These are phyloP conservation scores for Brettanomyces nanus DNA, from an alignment of 805 yeast genomes.

Conservation along the genomic window DNA sequence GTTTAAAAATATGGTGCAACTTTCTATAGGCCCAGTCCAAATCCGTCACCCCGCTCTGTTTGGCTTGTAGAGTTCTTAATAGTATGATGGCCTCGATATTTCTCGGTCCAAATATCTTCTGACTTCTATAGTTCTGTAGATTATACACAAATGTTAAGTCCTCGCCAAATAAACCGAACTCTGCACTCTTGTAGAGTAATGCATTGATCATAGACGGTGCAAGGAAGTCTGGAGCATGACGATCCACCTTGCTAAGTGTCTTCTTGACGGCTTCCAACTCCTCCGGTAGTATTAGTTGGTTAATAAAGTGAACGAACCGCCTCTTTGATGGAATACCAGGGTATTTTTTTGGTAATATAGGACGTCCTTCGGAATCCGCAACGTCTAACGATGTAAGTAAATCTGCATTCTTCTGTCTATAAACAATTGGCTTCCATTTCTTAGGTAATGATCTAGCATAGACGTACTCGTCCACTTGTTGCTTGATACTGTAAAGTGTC, in stretches of 20 bases:
- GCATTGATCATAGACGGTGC: constrained; percentile 17
- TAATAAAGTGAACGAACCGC: constrained; percentile 19
- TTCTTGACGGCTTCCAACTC: constrained; percentile 16
- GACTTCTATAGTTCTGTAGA: constrained; percentile 10
- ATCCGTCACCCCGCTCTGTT: constrained; percentile 5
- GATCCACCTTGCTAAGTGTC: constrained; percentile 12
- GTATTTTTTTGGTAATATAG: constrained; percentile 17
- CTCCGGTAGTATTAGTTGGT: constrained; percentile 14
- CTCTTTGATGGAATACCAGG: constrained; percentile 21
- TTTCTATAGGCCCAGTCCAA: constrained; percentile 13
- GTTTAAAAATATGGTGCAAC: constrained; percentile 10
- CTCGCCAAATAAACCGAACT: constrained; percentile 14
- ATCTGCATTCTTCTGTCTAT: constrained; percentile 18
- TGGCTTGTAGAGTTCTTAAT: constrained; percentile 17
- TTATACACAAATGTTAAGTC: constrained; percentile 15
- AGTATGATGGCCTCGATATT: constrained; percentile 19
- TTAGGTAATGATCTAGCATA: constrained; percentile 17
- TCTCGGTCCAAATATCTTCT: constrained; percentile 10
- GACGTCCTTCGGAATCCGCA: constrained; percentile 20
- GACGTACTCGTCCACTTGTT: constrained; percentile 23
- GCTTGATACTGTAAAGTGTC: constrained; percentile 16
- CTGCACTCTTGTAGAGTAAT: constrained; percentile 19
- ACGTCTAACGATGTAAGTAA: constrained; percentile 14
- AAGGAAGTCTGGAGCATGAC: constrained; percentile 12
- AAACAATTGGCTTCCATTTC: constrained; percentile 18